These are phyloP conservation scores for Dunaliella primolecta DNA, from an alignment of 139 green algal species.

Conservation along the genomic window DNA sequence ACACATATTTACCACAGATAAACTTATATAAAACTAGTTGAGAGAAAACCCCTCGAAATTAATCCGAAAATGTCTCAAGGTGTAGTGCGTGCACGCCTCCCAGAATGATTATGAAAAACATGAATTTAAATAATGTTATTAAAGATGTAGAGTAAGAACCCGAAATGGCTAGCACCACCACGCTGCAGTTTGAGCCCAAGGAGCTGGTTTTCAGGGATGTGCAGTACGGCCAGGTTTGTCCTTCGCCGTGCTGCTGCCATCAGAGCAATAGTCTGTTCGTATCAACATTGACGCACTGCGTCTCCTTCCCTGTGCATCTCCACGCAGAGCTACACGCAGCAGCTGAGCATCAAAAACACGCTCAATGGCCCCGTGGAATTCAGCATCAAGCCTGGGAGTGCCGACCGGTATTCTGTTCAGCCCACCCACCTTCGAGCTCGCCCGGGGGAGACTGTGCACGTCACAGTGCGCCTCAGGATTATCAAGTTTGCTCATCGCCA, in stretches of 20 bases:
- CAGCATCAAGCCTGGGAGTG: constrained; percentile 55
- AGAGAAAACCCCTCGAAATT: no score
- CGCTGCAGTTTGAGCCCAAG: neutral
- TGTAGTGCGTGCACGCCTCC: no score
- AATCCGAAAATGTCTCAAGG: no score
- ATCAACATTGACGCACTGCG: no score
- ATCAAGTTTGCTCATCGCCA: constrained; percentile 58
- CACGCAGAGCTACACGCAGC: constrained; percentile 56
- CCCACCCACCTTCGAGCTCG: constrained; percentile 51
- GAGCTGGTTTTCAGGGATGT: constrained; percentile 14
- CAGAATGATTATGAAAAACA: no score
- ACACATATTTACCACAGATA: no score
- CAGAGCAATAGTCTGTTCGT: no score
- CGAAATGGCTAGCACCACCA: neutral
- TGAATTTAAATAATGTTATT: no score
- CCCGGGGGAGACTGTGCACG: constrained; percentile 22
- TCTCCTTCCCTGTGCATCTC: neutral
- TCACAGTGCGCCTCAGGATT: constrained; percentile 56
- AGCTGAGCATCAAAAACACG: constrained; percentile 58
- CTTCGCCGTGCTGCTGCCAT: no score
- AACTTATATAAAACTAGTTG: no score
- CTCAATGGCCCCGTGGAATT: constrained; percentile 54
- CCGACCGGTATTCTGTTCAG: constrained; percentile 56
- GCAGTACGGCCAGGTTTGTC: constrained; percentile 15
- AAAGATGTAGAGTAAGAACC: no score